A percentile compares a stretch with the other conserved stretches of the same genome.
phyloP scores from a whole-genome alignment of 768 basidiomycete species.

The Tylopilus subfusipes region DNA sequence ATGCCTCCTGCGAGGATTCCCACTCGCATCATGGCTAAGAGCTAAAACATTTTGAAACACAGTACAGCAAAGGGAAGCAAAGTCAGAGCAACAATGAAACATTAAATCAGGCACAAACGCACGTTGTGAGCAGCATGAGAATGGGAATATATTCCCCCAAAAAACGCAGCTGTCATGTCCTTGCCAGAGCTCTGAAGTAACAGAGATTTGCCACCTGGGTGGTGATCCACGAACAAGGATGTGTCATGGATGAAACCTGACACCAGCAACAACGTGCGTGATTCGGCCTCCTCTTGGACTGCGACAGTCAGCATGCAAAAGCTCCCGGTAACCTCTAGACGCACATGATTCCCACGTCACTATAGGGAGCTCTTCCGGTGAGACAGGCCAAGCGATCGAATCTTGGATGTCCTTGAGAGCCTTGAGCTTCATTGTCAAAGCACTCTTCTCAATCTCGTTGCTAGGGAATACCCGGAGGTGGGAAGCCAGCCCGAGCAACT shows the following conservation, averaged over 20 bases:
- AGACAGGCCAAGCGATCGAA: conserved; percentile 56
- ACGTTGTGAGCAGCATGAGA: conserved; percentile 82
- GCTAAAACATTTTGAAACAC: conserved; percentile 29
- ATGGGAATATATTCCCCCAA: conserved; percentile 80
- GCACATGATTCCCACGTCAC: conserved; percentile 79
- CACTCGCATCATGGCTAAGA: conserved; percentile 76
- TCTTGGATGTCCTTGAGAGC: conserved; percentile 63
- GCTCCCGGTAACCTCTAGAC: conserved; percentile 25
- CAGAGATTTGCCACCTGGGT: conserved; percentile 72
- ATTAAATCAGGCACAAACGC: conserved; percentile 23
- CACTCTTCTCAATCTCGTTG: conserved; percentile 83
- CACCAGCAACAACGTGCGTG: conserved; percentile 64
- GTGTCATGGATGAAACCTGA: conserved; percentile 89
- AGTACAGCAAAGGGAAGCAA: not conserved
- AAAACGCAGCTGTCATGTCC: conserved; percentile 82
- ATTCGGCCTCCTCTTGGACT: conserved; percentile 69
- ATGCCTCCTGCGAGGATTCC: conserved; percentile 64
- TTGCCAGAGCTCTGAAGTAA: conserved; percentile 64
- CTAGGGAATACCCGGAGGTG: conserved; percentile 83
- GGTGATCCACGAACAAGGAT: conserved; percentile 64
- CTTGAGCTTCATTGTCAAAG: conserved; percentile 81
- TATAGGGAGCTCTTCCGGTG: conserved; percentile 61
- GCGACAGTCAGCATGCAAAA: conserved; percentile 2
- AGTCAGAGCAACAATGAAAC: not conserved
- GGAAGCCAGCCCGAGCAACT: conserved; percentile 64